Base-by-base conservation (phyloP, 208 protist species). In the Trypanosoma rangeli region DNA sequence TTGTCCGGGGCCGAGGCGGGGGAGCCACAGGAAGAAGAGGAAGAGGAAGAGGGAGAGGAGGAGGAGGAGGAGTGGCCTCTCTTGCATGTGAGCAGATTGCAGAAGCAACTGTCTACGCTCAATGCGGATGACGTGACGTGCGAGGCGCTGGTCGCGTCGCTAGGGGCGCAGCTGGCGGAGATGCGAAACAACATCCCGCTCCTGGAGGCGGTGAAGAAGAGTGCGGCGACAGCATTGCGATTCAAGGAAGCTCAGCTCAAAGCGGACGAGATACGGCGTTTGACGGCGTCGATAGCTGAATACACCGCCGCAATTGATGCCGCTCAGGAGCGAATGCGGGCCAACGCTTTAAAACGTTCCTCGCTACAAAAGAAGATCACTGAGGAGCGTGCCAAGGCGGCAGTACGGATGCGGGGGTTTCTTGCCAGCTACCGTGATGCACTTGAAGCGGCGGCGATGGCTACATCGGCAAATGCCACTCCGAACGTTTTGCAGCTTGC, bases 161-260 rank as follows among this genome's bases (percentile, higher is more conserved):
- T 88, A 28, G 70, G 31, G 15, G 73, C 75, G 9, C 66, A 68
- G 28, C 26, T 78, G 18, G 22, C 37, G 24, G 68, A 73, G 56
- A 50, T 73, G 50, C 65, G 54, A 24, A 74, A 64, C 28, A 56
- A 52, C n/a, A 33, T 85, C 26, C 63, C 73, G 4, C 39, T 79
- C 10, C 44, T 82, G 22, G 66, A 80, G 48, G 44, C 49, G 1
- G 75, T 74, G 12, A 87, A 92, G 75, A 39, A 78, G 26, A 57
- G 74, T 12, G 74, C 83, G 2, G 82, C 78, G 37, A 57, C 64
- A 13, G 74, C 50, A 26, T 78, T 76, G 54, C 70, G 70, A 15
- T 86, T 92, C 60, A 84, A 81, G 29, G 80, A 73, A 12, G 86
- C 83, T 3, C 79, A 88, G 58, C 35, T 64, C 7, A 73, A 67